Evolutionary conservation across 2,329 filamentous ascomycete species (phyloP).

Genomic region (Pezicula radicicola): DNA sequence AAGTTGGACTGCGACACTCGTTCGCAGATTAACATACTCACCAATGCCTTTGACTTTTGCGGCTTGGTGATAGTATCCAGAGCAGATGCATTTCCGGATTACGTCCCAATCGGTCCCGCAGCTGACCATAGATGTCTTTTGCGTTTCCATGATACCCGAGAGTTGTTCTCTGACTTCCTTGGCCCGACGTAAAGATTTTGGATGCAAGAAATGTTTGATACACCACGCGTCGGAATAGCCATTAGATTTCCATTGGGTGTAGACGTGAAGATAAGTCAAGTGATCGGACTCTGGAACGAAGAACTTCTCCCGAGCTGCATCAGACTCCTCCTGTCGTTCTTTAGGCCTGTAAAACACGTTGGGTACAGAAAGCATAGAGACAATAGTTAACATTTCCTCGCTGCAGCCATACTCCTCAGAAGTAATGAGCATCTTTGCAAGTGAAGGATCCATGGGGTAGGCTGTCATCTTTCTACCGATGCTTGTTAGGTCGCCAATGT

Average conservation of each 20-base stretch:
- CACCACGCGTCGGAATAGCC: constrained; percentile 91
- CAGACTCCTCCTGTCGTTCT: constrained; percentile 93
- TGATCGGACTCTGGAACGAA: constrained; percentile 98
- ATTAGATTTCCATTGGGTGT: constrained; percentile 91
- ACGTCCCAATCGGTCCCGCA: constrained; percentile 98
- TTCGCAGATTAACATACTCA: constrained; percentile 95
- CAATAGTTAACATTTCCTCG: constrained; percentile 97
- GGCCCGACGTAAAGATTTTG: constrained; percentile 87
- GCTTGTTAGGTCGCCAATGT: constrained; percentile 85
- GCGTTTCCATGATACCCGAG: constrained; percentile 88
- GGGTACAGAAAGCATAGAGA: constrained; percentile 95
- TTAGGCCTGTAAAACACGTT: constrained; percentile 97
- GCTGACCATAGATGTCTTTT: constrained; percentile 82
- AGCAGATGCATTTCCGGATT: constrained; percentile 94
- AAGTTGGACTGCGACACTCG: constrained; percentile 88
- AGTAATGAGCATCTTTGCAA: constrained; percentile 93
- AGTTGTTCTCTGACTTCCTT: constrained; percentile 95
- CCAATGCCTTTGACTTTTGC: constrained; percentile 94
- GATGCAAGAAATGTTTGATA: constrained; percentile 86
- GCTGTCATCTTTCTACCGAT: constrained; percentile 92
- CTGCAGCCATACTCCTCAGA: constrained; percentile 87
- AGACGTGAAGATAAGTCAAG: constrained; percentile 91
- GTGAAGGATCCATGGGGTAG: constrained; percentile 95
- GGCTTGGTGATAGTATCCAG: constrained; percentile 96
- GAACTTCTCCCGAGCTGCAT: constrained; percentile 94